Evolutionary conservation across 139 green algal genomes (phyloP).

Genomic region (Chara braunii): DNA sequence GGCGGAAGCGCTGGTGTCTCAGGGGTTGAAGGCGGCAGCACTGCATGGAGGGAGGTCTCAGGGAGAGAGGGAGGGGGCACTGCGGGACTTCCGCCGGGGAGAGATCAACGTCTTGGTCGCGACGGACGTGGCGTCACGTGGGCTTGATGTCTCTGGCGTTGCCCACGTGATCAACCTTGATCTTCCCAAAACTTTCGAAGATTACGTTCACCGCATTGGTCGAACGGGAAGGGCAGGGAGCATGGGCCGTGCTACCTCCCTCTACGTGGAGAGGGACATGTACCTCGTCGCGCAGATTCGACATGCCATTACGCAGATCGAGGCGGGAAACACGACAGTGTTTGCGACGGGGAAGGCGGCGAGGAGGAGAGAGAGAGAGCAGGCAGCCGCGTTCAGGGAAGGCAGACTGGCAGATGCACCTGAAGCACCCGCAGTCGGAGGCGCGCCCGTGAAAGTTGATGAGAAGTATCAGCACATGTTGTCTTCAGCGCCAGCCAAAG

Average conservation of each 20-base stretch:
- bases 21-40: conserved; percentile 57
- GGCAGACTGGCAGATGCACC: not conserved
- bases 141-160: conserved; percentile 51
- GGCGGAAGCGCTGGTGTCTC: conserved; percentile 53
- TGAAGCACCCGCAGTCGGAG: conserved; percentile 7
- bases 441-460: conserved; percentile 7
- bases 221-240: conserved; percentile 66
- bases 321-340: conserved; percentile 66
- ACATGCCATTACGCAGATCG: conserved; percentile 59
- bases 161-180: conserved; percentile 80
- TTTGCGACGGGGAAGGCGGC: conserved; percentile 68
- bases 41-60: conserved; percentile 71
- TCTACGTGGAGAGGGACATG: conserved; percentile 63
- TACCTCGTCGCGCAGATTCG: conserved; percentile 64
- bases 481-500: conserved; percentile 1
- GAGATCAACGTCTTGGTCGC: conserved; percentile 49
- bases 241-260: conserved; percentile 63
- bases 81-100: conserved; percentile 61
- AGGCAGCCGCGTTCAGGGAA: conserved; percentile 34
- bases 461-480: conserved; percentile 39
- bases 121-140: conserved; percentile 55
- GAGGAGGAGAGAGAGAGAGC: conserved; percentile 33
- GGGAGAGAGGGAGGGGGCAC: conserved; percentile 59
- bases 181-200: conserved; percentile 62
- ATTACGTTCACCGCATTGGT: conserved; percentile 83